phyloP scores from a whole-genome alignment of 495 filamentous ascomycete species.

The Podospora comata region DNA sequence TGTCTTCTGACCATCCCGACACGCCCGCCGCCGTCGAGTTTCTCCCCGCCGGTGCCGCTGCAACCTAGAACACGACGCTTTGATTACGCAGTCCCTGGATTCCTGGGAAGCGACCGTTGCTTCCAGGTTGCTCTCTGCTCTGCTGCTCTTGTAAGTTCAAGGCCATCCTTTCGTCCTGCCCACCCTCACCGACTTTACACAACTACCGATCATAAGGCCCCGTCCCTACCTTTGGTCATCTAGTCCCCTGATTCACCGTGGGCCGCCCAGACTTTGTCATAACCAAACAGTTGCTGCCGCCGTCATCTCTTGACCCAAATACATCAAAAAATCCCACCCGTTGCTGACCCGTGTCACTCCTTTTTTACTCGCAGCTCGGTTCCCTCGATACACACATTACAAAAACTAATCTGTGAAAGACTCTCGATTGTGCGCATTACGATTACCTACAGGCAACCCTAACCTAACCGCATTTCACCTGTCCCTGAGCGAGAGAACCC shows the following conservation, averaged over 20 bases:
- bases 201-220: not conserved
- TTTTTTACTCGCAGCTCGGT: constrained; percentile 6
- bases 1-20: not conserved
- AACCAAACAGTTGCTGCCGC: not conserved
- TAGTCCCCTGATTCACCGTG: not conserved
- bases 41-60: not conserved
- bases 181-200: not conserved
- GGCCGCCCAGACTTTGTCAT: not conserved
- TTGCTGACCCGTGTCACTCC: constrained; percentile 12
- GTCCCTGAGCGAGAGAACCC: not conserved
- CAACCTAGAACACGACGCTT: not conserved
- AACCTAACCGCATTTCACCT: not conserved
- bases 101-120: not conserved
- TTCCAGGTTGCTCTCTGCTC: no score
- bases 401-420: not conserved
- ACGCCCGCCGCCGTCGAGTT: not conserved
- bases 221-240: not conserved
- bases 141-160: not conserved
- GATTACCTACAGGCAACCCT: not conserved
- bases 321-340: not conserved
- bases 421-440: not conserved
- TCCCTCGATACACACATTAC: not conserved
- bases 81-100: not conserved
- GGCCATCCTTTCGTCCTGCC: constrained; percentile 2
- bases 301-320: not conserved